Evolutionary conservation across 2,329 filamentous ascomycete genomes (phyloP), one percentile per base, ranked within the genome.

Genomic region (Whalleya microplaca): DNA sequence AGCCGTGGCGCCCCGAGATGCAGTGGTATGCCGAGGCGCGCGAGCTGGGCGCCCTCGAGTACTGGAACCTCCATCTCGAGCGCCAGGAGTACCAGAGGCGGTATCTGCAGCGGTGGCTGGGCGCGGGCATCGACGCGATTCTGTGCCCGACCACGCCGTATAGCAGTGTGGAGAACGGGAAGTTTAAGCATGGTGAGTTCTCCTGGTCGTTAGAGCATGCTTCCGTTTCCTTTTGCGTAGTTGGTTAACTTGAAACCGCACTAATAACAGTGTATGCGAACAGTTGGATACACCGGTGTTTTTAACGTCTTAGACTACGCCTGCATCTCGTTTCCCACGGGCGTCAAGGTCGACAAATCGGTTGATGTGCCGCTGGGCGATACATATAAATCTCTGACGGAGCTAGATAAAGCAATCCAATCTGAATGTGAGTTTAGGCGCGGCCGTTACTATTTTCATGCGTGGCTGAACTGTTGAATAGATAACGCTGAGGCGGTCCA

Each of bases 121-220:
- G 66, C 45, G 74, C 75, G 0, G 77, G 75, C 1, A 79, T 88
- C 7, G 88, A 90, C 66, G 84, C 84, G 1, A 78, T 90, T 8
- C 69, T 90, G 1, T 84, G 82, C 48, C 86, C 87, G 0, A 80
- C 77, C 0, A 78, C 76, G 29, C 76, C 79, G 0, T 81, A 76
- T 48, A 74, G 72, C 41, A 73, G 72, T 0, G 73, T 75, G 27
- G 75, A 77, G 65, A 73, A 77, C 45, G 77, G 76, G 3, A 69
- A 69, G 1, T 78, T 80, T 41, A 74, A 70, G 64, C 76, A 81
- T 40, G 73, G 77, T 77, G 45, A 64, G 75, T 66, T 14, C 4
- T 43, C 18, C 16, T 32, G 43, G 16, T 27, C 5, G 6, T 40
- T 20, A 12, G 32, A 14, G 32, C 14, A 37, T 37, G 32, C 16